Base-by-base conservation (phyloP, 2,329 filamentous ascomycete genomes). In the Microdochium bolleyi region DNA sequence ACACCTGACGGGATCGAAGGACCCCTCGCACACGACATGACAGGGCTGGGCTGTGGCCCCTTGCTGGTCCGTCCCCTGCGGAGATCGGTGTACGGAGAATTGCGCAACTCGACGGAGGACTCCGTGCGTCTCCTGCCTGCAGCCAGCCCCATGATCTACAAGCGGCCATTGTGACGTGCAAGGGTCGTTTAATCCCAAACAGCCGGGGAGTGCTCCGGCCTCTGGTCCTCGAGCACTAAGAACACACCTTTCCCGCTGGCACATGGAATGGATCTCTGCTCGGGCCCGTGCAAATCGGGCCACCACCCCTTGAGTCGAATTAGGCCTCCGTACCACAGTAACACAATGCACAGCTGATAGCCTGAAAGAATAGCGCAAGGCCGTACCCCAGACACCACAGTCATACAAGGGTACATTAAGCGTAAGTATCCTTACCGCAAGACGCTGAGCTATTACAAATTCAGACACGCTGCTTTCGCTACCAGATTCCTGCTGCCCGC, bases 51-150 rank as follows among this genome's bases (percentile, higher is more conserved):
- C 55, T 52, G 54, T 59, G 56, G 56, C 58, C 61, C 60, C 59
- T 60, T 56, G 60, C 56, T 54, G 58, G 57, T 57, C 50, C 53
- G 57, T 60, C 59, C 69, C 67, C 64, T 67, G 67, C 55, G 68
- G 62, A 63, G 66, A 72, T 70, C 65, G 64, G 62, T 65, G 65
- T 71, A 68, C 68, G 70, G 69, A 69, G 66, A 68, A 66, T 22
- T 46, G n/a, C 41, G 22, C 16, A 22, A 19, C 16, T 11, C n/a
- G 4, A 46, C 14, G n/a, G n/a, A n/a, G n/a, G n/a, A n/a, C n/a
- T n/a, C n/a, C n/a, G n/a, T n/a, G n/a, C n/a, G n/a, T n/a, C n/a
- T 19, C 22, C 21, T 46, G 41, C 41, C 16, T 46, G 58, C 60
- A 63, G 67, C 64, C 69, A 62, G 68, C 67, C 65, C 68, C 64